These are phyloP conservation scores for Botrytis hyacinthi DNA, from an alignment of 2,329 filamentous ascomycete species.

Conservation along the genomic window DNA sequence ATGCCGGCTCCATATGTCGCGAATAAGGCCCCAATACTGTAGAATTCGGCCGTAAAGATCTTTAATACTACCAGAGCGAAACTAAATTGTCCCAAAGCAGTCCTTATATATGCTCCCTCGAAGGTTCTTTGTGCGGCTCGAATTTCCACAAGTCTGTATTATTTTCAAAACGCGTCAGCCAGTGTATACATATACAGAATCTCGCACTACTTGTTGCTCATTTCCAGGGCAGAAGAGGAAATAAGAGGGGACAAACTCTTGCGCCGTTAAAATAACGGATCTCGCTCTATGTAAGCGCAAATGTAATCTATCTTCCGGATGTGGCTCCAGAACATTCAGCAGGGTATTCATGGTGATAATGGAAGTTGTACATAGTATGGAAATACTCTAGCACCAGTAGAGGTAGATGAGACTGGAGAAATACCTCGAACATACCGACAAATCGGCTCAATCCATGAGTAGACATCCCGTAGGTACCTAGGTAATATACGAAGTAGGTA, in stretches of 20 bases:
- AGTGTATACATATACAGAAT: neutral
- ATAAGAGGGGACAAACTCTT: constrained; percentile 50
- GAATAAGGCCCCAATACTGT: constrained; percentile 93
- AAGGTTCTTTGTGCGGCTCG: constrained; percentile 94
- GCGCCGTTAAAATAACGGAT: constrained; percentile 74
- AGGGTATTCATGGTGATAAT: constrained; percentile 20
- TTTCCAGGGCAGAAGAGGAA: neutral
- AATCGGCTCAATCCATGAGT: constrained; percentile 17
- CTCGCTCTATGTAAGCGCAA: constrained; percentile 80
- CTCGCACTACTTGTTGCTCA: neutral
- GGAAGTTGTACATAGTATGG: constrained; percentile 2
- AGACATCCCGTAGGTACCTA: constrained; percentile 8
- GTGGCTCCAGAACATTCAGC: constrained; percentile 47
- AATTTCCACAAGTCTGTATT: constrained; percentile 74
- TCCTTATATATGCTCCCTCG: constrained; percentile 94
- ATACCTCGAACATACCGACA: constrained; percentile 34
- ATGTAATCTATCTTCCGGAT: constrained; percentile 71
- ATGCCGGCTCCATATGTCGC: constrained; percentile 87
- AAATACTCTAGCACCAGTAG: constrained; percentile 6
- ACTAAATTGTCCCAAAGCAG: constrained; percentile 89
- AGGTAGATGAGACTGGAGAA: constrained; percentile 14
- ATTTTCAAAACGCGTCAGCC: constrained; percentile 10
- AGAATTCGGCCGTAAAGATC: constrained; percentile 96
- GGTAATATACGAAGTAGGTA: neutral
- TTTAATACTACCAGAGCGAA: constrained; percentile 93